phyloP scores from a whole-genome alignment of 2,329 filamentous ascomycete genomes.

The Drechmeria coniospora region DNA sequence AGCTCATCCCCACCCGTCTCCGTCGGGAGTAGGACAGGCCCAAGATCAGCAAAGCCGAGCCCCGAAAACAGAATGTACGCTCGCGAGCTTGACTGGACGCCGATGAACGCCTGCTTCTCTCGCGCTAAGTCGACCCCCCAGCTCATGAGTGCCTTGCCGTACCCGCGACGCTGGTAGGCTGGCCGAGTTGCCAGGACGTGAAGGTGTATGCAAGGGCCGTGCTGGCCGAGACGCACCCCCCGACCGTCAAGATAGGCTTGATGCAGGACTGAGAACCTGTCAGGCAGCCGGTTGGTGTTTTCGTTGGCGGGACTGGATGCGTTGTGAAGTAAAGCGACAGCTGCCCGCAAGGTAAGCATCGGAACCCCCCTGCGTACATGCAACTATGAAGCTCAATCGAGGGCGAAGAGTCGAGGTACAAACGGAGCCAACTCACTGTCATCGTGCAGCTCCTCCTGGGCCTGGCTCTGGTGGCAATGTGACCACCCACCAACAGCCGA shows the following conservation, averaged over 20 bases:
- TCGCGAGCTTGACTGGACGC: slow-evolving; percentile 4
- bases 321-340: not conserved
- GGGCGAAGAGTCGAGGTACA: too few species aligned
- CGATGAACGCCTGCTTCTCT: slow-evolving; percentile 2
- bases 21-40: slow-evolving; percentile 3
- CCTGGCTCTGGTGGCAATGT: not conserved
- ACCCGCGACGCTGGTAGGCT: slow-evolving; percentile 5
- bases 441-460: not conserved
- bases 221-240: slow-evolving; percentile 1
- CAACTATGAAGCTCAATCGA: too few species aligned
- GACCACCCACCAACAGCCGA: not conserved
- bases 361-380: too few species aligned
- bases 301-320: not conserved
- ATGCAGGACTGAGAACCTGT: not conserved
- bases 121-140: slow-evolving; percentile 3
- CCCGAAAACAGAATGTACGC: slow-evolving; percentile 8
- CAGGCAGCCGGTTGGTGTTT: not conserved
- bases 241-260: not conserved
- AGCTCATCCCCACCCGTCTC: slow-evolving; percentile 3
- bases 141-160: slow-evolving; percentile 5
- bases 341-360: not conserved
- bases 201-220: slow-evolving; percentile 4
- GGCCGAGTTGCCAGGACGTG: slow-evolving; percentile 6
- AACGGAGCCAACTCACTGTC: not conserved
- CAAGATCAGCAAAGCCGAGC: slow-evolving; percentile 6